Base-by-base conservation (phyloP, 2,329 filamentous ascomycete species). In the Ophiostoma perfectum region DNA sequence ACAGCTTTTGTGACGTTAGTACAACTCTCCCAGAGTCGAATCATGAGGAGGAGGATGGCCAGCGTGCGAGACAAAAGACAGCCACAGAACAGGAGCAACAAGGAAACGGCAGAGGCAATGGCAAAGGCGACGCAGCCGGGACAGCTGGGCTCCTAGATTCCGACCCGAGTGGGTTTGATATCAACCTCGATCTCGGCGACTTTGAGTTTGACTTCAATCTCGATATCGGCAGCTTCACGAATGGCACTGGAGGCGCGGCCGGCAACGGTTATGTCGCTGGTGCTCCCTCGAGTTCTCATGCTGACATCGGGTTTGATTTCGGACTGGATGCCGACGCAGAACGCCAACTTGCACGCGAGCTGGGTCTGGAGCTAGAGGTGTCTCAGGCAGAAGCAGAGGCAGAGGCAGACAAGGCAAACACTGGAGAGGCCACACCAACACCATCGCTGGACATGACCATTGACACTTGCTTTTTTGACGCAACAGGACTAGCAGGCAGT, bases 1-100 rank as follows among this genome's bases (percentile, higher is more conserved):
- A 41, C 58, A n/a, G 38, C 12, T 63, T 41, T 63, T 65, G 68
- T 69, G 65, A 67, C 65, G 68, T 69, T 67, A 69, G 68, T 69
- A 69, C 68, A 65, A 44, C 66, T 66, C 68, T 60, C 63, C 60
- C 62, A 49, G 60, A 62, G 58, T 62, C 55, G 11, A 11, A 64
- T 49, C 47, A 38, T 12, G 38, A 27, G 18, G 18, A 27, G 18
- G 18, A 55, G 44, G 52, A 58, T 11, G 27, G 63, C 27, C 11
- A 62, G 60, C 8, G 39, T 41, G 60, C 8, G 36, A 39, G 11
- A 39, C 38, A 14, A 14, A 62, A 12, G 9, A 18, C 5, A 52
- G 2, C 5, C 14, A 18, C 47, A 52, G 49, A n/a, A 55, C 14
- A 18, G 18, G 16, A 55, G n/a, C 47, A 52, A 52, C 47, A 52